Evolutionary conservation across 371 early-diverging fungal species (phyloP).

Genomic region (Coemansia sp.): DNA sequence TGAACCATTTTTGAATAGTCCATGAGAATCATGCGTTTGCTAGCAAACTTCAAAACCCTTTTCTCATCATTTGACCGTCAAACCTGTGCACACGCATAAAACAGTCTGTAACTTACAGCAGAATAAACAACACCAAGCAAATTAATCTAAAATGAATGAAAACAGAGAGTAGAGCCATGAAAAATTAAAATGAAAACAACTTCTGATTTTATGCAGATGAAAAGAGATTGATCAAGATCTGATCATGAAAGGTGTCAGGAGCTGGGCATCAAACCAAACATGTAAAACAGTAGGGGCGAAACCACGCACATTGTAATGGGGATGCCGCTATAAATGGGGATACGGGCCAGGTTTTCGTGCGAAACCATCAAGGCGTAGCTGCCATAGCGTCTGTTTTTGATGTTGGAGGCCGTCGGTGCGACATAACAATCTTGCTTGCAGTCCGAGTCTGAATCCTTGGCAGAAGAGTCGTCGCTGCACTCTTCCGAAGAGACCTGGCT

Average conservation of each 20-base stretch:
- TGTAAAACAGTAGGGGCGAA: constrained; percentile 24
- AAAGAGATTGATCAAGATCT: background rate
- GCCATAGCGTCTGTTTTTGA: constrained; percentile 37
- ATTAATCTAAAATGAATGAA: background rate
- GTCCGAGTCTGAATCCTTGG: background rate
- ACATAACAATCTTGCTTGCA: constrained; percentile 3
- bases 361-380: constrained; percentile 38
- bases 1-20: constrained; percentile 6
- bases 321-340: constrained; percentile 51
- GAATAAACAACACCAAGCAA: background rate
- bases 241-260: background rate
- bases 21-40: background rate
- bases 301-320: constrained; percentile 25
- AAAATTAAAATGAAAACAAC: background rate
- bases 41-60: background rate
- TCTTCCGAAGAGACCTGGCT: background rate
- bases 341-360: constrained; percentile 48
- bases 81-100: background rate
- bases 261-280: constrained; percentile 19
- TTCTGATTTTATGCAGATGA: too few species aligned
- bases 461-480: background rate
- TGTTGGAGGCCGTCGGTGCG: constrained; percentile 9
- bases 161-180: background rate
- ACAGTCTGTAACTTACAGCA: background rate
- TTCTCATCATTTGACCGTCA: constrained; percentile 20